phyloP scores from a whole-genome alignment of 306 rosid species.

The Comarum palustre region DNA sequence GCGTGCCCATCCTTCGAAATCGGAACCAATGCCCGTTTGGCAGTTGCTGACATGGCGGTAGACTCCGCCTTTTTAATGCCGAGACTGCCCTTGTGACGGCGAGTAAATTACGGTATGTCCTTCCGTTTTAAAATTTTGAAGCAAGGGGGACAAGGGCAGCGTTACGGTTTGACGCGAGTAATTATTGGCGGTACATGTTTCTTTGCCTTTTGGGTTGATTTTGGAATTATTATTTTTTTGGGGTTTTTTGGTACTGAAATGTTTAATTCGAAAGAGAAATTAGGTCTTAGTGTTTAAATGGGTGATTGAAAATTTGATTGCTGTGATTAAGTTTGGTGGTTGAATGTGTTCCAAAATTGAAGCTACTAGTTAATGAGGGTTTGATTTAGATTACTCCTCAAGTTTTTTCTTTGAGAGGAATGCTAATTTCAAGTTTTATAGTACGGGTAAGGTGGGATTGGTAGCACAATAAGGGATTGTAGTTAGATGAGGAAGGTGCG shows the following conservation, averaged over 20 bases:
- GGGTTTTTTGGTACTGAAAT: no score
- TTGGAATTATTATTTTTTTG: background rate
- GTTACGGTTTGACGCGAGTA: constrained; percentile 9
- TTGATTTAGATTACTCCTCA: background rate
- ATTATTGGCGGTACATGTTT: background rate
- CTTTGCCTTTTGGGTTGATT: background rate
- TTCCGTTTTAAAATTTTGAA: constrained; percentile 40
- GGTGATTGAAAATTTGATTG: constrained; percentile 2
- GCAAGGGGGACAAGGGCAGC: constrained; percentile 23
- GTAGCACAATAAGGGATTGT: background rate
- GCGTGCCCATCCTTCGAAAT: constrained; percentile 42
- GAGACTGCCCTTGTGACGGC: background rate
- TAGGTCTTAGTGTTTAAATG: constrained; percentile 15
- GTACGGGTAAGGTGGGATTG: background rate
- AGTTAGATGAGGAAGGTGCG: background rate
- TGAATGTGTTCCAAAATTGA: constrained; percentile 19
- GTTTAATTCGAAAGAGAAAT: background rate
- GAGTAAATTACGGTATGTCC: constrained; percentile 10
- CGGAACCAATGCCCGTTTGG: constrained; percentile 44
- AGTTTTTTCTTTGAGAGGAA: background rate
- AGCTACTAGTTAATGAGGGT: background rate
- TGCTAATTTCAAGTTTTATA: background rate
- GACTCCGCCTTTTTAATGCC: constrained; percentile 1
- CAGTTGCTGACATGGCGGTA: constrained; percentile 39
- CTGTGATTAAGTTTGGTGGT: constrained; percentile 22